phyloP scores from a whole-genome alignment of 139 green algal species.

The Coelastrella sp. region DNA sequence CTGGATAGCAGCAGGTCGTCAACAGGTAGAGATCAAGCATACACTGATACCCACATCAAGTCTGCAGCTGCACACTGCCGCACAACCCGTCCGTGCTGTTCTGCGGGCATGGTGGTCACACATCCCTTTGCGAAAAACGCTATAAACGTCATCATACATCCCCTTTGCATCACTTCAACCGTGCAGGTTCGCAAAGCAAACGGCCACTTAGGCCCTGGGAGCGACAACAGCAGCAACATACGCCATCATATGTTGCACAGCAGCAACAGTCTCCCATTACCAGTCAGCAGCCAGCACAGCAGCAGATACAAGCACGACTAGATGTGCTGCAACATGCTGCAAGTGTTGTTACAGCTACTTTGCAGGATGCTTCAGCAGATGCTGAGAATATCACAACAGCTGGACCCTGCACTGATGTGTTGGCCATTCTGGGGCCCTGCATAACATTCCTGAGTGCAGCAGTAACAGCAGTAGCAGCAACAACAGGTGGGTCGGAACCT shows the following conservation, averaged over 20 bases:
- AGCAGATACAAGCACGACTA: not conserved
- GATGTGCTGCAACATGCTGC: slow-evolving; percentile 6
- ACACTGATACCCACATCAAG: not conserved
- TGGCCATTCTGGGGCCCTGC: too few species aligned
- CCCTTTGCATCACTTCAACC: too few species aligned
- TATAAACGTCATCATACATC: too few species aligned
- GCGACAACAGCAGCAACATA: slow-evolving; percentile 22
- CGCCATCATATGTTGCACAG: not conserved
- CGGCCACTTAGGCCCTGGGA: slow-evolving; percentile 14
- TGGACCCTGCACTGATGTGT: too few species aligned
- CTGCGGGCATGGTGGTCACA: too few species aligned
- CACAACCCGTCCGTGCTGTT: not conserved
- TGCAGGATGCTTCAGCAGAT: slow-evolving; percentile 8
- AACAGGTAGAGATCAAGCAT: too few species aligned
- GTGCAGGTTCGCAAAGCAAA: not conserved
- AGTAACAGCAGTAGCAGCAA: not conserved
- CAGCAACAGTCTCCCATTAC: too few species aligned
- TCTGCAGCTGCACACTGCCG: not conserved
- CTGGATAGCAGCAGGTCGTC: too few species aligned
- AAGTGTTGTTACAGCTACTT: not conserved
- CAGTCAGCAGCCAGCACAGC: too few species aligned
- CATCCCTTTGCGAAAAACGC: too few species aligned
- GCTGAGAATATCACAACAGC: too few species aligned
- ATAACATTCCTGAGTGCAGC: too few species aligned
- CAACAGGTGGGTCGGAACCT: not conserved